A percentile compares a stretch with the other conserved stretches of the same genome.
Evolutionary conservation across 2,329 filamentous ascomycete species (phyloP).

Genomic region (Colletotrichum eleusines): DNA sequence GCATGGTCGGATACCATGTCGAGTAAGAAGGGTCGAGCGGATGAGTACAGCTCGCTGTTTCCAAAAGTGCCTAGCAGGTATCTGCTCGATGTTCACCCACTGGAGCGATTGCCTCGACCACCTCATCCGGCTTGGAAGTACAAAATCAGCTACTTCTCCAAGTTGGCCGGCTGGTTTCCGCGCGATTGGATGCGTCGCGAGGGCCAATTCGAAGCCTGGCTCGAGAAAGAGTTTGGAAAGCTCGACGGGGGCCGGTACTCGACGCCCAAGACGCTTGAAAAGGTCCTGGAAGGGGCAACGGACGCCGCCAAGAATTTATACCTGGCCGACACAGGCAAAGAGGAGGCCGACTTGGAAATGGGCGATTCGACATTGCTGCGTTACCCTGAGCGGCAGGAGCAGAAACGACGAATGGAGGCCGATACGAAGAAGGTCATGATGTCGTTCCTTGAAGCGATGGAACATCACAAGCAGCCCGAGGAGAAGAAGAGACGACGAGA

Average conservation of each 20-base stretch:
- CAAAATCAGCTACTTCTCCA: accelerated
- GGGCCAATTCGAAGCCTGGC: not conserved
- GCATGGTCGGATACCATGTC: not conserved
- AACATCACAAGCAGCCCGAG: not conserved
- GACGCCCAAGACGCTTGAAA: not conserved
- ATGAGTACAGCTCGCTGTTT: not conserved
- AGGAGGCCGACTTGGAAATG: not conserved
- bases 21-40: not conserved
- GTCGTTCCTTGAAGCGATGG: accelerated
- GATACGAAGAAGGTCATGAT: not conserved
- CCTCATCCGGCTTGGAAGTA: not conserved
- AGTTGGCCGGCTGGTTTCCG: not conserved
- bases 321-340: not conserved
- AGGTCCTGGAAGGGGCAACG: not conserved
- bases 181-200: accelerated
- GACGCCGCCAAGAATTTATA: not conserved
- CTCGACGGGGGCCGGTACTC: not conserved
- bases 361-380: not conserved
- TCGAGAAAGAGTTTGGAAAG: not conserved
- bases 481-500: not conserved
- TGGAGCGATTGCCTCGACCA: not conserved
- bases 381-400: not conserved
- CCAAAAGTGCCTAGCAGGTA: not conserved
- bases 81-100: not conserved
- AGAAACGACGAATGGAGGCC: not conserved